phyloP scores from a whole-genome alignment of 192 early-diverging fungal species.

The Backusella australiensis region DNA sequence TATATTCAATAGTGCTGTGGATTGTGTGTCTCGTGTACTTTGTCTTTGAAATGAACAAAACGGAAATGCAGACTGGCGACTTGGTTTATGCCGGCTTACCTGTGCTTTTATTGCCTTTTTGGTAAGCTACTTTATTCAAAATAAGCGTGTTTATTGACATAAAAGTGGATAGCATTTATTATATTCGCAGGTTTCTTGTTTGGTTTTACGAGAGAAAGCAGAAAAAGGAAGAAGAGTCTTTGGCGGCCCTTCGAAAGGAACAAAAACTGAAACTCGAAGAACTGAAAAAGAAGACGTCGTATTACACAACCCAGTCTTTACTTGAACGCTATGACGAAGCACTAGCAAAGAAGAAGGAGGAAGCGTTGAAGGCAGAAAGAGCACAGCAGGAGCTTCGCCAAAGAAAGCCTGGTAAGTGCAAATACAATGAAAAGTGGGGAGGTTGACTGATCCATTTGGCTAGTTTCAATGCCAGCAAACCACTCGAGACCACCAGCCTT shows the following conservation, averaged over 20 bases:
- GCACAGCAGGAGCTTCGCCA: conserved; percentile 7
- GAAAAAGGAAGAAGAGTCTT: conserved; percentile 47
- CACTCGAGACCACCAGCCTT: background rate
- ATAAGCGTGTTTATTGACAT: background rate
- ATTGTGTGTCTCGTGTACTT: conserved; percentile 49
- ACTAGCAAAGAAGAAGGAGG: conserved; percentile 13
- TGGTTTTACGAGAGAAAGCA: conserved; percentile 51
- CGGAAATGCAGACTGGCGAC: background rate
- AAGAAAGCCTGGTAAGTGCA: conserved; percentile 10
- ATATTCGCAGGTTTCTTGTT: conserved; percentile 37
- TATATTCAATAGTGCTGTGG: conserved; percentile 58
- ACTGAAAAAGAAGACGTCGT: conserved; percentile 93
- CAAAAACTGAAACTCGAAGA: conserved; percentile 83
- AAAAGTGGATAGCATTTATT: conserved; percentile 11
- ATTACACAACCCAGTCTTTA: conserved; percentile 85
- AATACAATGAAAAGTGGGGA: background rate
- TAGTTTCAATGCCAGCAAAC: conserved; percentile 9
- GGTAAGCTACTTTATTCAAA: conserved; percentile 18
- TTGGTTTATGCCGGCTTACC: background rate
- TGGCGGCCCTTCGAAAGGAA: conserved; percentile 45
- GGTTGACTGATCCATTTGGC: background rate
- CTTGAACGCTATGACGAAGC: conserved; percentile 82
- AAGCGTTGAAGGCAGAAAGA: background rate
- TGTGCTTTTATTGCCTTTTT: conserved; percentile 26
- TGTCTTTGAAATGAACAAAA: conserved; percentile 29